Base-by-base conservation (phyloP, 225 moss, liverwort and hornwort species). In the Bryum argenteum region DNA sequence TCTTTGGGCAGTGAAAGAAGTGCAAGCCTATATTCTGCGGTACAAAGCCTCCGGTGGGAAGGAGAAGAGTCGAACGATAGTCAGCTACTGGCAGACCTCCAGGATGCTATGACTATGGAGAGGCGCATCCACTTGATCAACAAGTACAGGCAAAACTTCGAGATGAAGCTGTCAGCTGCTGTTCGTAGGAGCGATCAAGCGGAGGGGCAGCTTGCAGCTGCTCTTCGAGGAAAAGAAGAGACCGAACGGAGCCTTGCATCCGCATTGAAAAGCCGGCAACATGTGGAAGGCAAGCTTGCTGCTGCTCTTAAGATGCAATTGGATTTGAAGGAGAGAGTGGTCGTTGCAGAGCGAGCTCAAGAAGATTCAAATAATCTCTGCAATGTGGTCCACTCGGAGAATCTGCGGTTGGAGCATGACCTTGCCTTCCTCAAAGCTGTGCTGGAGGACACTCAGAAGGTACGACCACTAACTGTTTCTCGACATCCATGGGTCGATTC, bases 361-460 rank as follows among this genome's bases (percentile, higher is more conserved):
- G 81, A 88, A 52, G 90, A 95, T 60, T 79, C 84, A 1, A 89
- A 72, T 16, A 86, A 71, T 47, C 43, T 89, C 16, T 84, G 80
- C 56, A 87, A 87, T n/a, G 82, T 87, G 22, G 77, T 78, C 37
- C 84, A 82, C 54, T 62, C 82, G 57, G 90, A 92, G 48, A 95
- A 95, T 67, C 54, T 87, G 38, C 81, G 89, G 48, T 54, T 90
- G 63, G 89, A 90, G 71, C 87, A 85, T 9, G 94, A 95, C 44
- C 74, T 95, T 22, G 84, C 89, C 28, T 72, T 89, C 17, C 76
- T 89, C 48, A 95, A 77, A 63, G 81, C 92, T 12, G 82, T 87
- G 70, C 78, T 92, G 70, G 91, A 90, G 58, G 92, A 95, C 60
- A 85, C 87, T 14, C 87, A 95, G 28, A 89, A 88, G 92, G 94